Evolutionary conservation across 352 stramenopile genomes (phyloP).

Genomic region (Phytophthora chlamydospora): DNA sequence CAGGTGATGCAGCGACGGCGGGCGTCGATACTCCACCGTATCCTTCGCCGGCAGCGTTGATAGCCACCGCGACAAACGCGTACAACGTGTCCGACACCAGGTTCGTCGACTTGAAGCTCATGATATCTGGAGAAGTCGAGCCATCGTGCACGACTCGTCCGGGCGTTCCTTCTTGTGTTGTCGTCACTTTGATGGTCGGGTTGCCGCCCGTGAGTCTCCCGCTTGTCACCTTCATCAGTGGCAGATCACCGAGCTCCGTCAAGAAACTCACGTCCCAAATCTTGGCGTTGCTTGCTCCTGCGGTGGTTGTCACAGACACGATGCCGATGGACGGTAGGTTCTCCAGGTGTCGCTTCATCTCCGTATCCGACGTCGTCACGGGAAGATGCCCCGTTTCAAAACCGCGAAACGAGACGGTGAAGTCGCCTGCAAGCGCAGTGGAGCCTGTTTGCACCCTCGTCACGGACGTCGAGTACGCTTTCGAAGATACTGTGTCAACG

Average conservation of each 20-base stretch:
- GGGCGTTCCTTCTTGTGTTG: constrained; percentile 87
- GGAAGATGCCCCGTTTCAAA: constrained; percentile 79
- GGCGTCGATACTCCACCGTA: constrained; percentile 86
- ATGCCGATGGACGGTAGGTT: constrained; percentile 87
- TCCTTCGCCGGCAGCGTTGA: constrained; percentile 93
- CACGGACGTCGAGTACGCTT: constrained; percentile 58
- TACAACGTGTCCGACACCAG: constrained; percentile 92
- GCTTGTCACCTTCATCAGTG: constrained; percentile 89
- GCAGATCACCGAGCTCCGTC: constrained; percentile 94
- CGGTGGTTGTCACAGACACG: constrained; percentile 68
- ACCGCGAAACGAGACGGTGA: constrained; percentile 80
- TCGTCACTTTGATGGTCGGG: constrained; percentile 71
- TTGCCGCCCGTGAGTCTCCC: constrained; percentile 84
- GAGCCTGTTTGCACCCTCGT: constrained; percentile 48
- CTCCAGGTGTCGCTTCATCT: constrained; percentile 89
- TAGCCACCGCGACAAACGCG: constrained; percentile 91
- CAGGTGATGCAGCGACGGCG: constrained; percentile 92
- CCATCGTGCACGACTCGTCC: constrained; percentile 94
- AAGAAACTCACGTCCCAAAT: constrained; percentile 93
- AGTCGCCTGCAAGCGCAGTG: constrained; percentile 72
- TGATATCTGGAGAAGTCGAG: constrained; percentile 75
- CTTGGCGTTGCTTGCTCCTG: constrained; percentile 67
- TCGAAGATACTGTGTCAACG: constrained; percentile 52
- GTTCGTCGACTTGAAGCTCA: constrained; percentile 76
- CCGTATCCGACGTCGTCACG: constrained; percentile 43